A percentile compares a stretch with the other conserved stretches of the same genome.
phyloP scores from a whole-genome alignment of 176 grass and related monocot genomes.

The Chrysopogon serrulatus region DNA sequence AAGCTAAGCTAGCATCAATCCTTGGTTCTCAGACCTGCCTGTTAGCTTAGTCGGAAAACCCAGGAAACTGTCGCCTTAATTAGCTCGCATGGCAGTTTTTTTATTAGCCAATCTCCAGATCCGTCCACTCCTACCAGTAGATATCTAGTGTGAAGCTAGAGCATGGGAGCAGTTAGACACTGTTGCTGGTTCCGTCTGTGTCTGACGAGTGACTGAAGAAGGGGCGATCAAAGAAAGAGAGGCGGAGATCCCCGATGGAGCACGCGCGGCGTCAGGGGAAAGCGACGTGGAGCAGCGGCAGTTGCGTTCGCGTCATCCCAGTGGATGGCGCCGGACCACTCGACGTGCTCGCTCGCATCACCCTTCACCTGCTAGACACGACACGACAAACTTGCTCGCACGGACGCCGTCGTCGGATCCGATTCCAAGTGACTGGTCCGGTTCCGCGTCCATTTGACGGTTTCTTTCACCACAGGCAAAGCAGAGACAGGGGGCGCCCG shows the following conservation, averaged over 20 bases:
- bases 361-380: not conserved
- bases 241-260: too few species aligned
- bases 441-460: not conserved
- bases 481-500: too few species aligned
- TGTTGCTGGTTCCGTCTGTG: too few species aligned
- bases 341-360: not conserved
- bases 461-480: not conserved
- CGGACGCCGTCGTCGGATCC: too few species aligned
- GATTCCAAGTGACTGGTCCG: not conserved
- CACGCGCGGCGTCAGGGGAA: not conserved
- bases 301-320: not conserved
- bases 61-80: not conserved
- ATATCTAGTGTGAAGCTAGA: too few species aligned
- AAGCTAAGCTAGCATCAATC: not conserved
- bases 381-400: not conserved
- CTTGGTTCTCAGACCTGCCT: not conserved
- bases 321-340: not conserved
- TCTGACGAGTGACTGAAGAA: not conserved
- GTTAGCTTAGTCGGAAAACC: not conserved
- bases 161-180: too few species aligned
- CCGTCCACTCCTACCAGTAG: too few species aligned
- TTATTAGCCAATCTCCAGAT: too few species aligned
- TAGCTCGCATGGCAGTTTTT: too few species aligned
- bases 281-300: not conserved
- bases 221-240: not conserved